Evolutionary conservation across 306 rosid genomes (phyloP).

Genomic region (Elaeagnus macrophylla): DNA sequence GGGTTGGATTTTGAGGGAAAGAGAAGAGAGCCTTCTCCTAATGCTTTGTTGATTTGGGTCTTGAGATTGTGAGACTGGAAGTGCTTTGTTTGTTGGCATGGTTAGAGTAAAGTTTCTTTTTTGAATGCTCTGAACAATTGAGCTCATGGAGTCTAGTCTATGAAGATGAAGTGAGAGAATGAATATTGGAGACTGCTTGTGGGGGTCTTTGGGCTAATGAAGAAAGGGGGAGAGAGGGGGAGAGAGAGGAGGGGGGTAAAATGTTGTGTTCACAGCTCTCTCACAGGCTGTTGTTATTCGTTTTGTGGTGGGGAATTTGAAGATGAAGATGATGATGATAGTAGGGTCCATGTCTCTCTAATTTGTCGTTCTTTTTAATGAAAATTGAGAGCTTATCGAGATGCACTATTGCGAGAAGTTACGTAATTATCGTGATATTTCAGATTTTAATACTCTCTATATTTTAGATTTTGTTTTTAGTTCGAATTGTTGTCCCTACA

Average conservation of each 20-base stretch:
- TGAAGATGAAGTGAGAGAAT: neutral
- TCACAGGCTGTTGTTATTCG: slow-evolving; percentile 69
- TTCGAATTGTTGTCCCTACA: no score
- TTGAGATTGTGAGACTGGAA: slow-evolving; percentile 46
- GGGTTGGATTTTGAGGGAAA: slow-evolving; percentile 53
- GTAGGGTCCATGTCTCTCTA: no score
- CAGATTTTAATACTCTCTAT: no score
- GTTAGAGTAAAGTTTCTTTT: slow-evolving; percentile 28
- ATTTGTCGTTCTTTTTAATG: no score
- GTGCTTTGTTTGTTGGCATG: slow-evolving; percentile 24
- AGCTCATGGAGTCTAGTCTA: neutral
- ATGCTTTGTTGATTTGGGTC: slow-evolving; percentile 27
- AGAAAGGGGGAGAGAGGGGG: no score
- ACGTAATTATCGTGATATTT: no score
- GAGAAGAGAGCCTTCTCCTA: slow-evolving; percentile 62
- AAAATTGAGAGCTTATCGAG: no score
- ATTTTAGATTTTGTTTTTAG: no score
- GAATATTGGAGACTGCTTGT: no score
- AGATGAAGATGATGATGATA: no score
- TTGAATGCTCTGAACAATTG: slow-evolving; percentile 33
- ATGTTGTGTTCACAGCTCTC: slow-evolving; percentile 39
- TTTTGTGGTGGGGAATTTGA: neutral
- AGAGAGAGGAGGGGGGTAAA: neutral
- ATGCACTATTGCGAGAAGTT: no score
- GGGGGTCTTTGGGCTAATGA: no score